Evolutionary conservation across 208 protist genomes (phyloP).

Genomic region (Jaenimonas drosophilae): DNA sequence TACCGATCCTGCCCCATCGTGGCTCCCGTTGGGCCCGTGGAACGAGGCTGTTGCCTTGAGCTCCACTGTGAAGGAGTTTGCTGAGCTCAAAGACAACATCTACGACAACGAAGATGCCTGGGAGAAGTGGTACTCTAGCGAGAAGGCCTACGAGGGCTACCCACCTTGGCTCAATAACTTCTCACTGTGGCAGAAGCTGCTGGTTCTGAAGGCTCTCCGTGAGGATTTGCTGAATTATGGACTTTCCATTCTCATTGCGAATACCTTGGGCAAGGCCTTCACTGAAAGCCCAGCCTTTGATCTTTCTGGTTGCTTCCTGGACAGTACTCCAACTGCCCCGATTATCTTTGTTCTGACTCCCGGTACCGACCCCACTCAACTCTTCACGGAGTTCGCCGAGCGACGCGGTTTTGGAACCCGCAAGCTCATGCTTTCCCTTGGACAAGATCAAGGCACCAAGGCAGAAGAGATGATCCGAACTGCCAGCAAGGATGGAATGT

Average conservation of each 20-base stretch:
- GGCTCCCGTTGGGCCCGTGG: conserved; percentile 89
- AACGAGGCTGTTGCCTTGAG: conserved; percentile 85
- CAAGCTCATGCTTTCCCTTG: conserved; percentile 90
- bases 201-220: conserved; percentile 83
- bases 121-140: conserved; percentile 74
- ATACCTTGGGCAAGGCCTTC: conserved; percentile 82
- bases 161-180: conserved; percentile 22
- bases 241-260: conserved; percentile 59
- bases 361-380: conserved; percentile 90
- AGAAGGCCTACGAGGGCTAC: conserved; percentile 77
- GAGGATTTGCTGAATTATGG: conserved; percentile 90
- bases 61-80: conserved; percentile 67
- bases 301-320: conserved; percentile 84
- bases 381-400: conserved; percentile 90
- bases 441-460: conserved; percentile 93
- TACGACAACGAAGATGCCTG: conserved; percentile 70
- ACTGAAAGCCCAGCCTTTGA: conserved; percentile 88
- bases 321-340: conserved; percentile 82
- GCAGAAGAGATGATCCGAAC: conserved; percentile 85
- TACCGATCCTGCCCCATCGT: conserved; percentile 64
- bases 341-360: conserved; percentile 94
- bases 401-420: conserved; percentile 85
- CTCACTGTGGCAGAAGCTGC: conserved; percentile 75
- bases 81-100: conserved; percentile 80
- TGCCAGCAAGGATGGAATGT: conserved; percentile 67